These are phyloP conservation scores for Glonium stellatum DNA, from an alignment of 495 filamentous ascomycete genomes.

Conservation along the genomic window DNA sequence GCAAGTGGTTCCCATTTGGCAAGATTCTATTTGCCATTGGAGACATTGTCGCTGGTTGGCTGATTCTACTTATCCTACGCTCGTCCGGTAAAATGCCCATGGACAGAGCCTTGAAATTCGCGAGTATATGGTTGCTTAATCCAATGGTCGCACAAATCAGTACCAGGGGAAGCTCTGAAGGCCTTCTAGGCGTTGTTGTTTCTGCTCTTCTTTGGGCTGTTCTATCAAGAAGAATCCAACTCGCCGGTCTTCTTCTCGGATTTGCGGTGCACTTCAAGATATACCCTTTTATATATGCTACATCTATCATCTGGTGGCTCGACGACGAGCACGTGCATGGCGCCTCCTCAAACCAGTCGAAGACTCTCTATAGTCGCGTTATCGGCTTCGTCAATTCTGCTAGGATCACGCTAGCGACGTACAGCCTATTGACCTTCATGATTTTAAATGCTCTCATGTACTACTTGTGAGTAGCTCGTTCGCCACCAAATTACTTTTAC, in stretches of 20 bases:
- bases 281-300: conserved; percentile 92
- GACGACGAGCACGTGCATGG: conserved; percentile 44
- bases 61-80: conserved; percentile 61
- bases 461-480: conserved; percentile 45
- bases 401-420: conserved; percentile 54
- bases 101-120: conserved; percentile 59
- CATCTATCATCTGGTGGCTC: conserved; percentile 82
- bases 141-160: conserved; percentile 97
- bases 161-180: conserved; percentile 89
- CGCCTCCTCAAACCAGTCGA: background rate
- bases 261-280: conserved; percentile 95
- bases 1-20: conserved; percentile 69
- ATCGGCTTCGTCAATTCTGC: conserved; percentile 53
- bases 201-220: conserved; percentile 76
- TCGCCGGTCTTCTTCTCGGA: conserved; percentile 74
- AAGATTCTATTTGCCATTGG: conserved; percentile 79
- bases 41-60: conserved; percentile 80
- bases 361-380: conserved; percentile 20
- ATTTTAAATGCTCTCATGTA: conserved; percentile 73
- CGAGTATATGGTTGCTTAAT: conserved; percentile 86
- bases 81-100: conserved; percentile 41
- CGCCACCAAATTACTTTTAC: background rate
- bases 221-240: conserved; percentile 45
- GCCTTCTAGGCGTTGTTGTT: conserved; percentile 76
- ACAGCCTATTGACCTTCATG: conserved; percentile 63